Evolutionary conservation across 1,284 basidiomycete genomes (phyloP).

Genomic region (Apiotrichum sp.): DNA sequence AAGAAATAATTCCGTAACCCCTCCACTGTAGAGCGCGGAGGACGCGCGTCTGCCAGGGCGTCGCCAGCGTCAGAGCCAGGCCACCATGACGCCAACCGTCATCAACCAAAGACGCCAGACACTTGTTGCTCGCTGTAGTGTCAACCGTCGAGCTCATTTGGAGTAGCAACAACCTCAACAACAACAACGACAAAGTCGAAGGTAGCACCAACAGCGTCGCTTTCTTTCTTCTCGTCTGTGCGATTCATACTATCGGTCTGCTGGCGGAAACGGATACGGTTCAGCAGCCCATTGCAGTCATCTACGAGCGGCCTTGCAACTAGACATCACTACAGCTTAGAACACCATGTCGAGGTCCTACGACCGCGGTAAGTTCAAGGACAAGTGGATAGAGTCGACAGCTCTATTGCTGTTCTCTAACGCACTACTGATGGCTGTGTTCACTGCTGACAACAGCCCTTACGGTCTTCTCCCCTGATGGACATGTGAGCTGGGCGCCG

Average conservation of each 20-base stretch:
- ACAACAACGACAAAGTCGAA: no score
- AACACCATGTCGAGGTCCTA: slow-evolving; percentile 47
- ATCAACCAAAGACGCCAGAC: no score
- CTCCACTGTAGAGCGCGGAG: background rate
- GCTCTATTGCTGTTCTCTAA: background rate
- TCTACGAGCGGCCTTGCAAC: no score
- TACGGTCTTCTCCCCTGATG: slow-evolving; percentile 91
- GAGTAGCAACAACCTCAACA: no score
- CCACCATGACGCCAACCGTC: background rate
- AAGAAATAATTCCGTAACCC: background rate
- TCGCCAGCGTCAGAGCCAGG: slow-evolving; percentile 2
- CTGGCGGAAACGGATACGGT: no score
- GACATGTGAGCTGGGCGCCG: slow-evolving; percentile 54
- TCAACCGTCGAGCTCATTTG: no score
- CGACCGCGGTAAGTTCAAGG: slow-evolving; percentile 42
- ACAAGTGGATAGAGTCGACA: background rate
- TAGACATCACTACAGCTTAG: background rate
- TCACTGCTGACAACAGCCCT: slow-evolving; percentile 49
- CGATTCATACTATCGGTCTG: no score
- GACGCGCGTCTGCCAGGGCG: background rate
- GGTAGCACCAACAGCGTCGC: no score
- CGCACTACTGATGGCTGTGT: background rate
- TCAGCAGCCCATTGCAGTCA: no score
- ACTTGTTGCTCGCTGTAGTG: no score
- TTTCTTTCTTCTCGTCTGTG: no score